Base-by-base conservation (phyloP, 768 basidiomycete species). In the Galerina marginata region DNA sequence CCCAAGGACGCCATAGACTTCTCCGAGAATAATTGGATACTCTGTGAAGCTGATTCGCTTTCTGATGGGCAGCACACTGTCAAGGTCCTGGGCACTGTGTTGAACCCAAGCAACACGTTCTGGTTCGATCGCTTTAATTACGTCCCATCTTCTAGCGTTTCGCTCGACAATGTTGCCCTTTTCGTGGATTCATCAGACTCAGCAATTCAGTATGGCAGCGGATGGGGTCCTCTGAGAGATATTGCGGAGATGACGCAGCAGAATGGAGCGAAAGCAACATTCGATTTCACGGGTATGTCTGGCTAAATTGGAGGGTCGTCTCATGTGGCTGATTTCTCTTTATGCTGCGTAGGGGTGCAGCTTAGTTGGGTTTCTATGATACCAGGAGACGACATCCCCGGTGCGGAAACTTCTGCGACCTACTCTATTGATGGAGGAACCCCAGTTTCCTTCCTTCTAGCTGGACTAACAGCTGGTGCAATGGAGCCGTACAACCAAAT, bases 121-220 rank as follows among this genome's bases (percentile, higher is more conserved):
- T 76, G 72, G 67, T 57, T 74, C 16, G 75, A 74, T 58, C 53
- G 60, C 2, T 59, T 74, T 25, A 49, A 65, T 16, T 76, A 73
- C 47, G 58, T 67, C 9, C 73, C 73, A 10, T 65, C 69, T 7
- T 15, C 65, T 9, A 52, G 42, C 36, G 59, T 61, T 5, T 29
- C 59, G 7, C 39, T 60, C 12, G 56, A 62, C 26, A 46, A 54
- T 2, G 42, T 33, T 33, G 5, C 7, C 7, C 29, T 33, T 7
- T 33, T 5, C 29, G 29, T 33, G 29, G 29, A 33, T 7, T 33
- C 29, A 33, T 5, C 29, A 33, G 29, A 33, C 7, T 7, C 29
- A 33, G 29, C 4, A 3, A 33, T 33, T 33, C 29, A 33, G 29
- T 33, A 33, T 7, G 29, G 29, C 5, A 33, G 29, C 29, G 29